Conservation (phyloP, 495 filamentous ascomycete genomes). For the Apiosordaria backusii region DNA sequence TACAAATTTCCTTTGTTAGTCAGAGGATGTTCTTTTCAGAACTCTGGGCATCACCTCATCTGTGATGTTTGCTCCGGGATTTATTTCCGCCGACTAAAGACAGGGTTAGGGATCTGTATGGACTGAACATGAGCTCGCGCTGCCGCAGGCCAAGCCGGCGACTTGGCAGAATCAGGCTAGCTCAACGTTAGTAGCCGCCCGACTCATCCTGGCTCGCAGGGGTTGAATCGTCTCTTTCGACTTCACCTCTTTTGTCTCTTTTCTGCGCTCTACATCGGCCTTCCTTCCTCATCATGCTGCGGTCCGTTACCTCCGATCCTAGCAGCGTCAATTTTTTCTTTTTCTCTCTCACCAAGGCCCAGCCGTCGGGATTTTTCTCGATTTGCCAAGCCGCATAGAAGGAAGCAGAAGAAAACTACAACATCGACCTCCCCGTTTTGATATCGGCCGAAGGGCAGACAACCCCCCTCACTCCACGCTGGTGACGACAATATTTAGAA, state of each 20-base stretch:
- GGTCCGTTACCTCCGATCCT: neutral
- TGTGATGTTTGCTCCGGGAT: neutral
- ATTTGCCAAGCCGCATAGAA: neutral
- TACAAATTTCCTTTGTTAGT: neutral
- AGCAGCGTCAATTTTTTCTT: neutral
- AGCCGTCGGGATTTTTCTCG: neutral
- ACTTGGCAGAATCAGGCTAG: neutral
- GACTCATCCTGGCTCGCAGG: neutral
- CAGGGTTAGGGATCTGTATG: neutral
- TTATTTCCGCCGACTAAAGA: neutral
- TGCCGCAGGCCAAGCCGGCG: conserved; percentile 7
- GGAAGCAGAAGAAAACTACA: neutral
- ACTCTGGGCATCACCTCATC: neutral
- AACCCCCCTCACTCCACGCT: neutral
- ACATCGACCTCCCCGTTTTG: neutral
- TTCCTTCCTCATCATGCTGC: conserved; percentile 2
- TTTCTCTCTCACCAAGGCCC: neutral
- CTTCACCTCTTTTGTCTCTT: neutral
- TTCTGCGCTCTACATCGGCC: neutral
- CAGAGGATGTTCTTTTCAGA: neutral
- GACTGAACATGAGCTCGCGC: neutral
- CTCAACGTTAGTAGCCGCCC: conserved; percentile 5
- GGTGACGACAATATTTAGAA: neutral
- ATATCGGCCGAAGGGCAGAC: neutral
- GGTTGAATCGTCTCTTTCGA: neutral